Percentiles rank a stretch among this genome's conserved stretches.
Conservation (phyloP, 176 grass and related monocot species). For the Rhynchospora breviuscula region DNA sequence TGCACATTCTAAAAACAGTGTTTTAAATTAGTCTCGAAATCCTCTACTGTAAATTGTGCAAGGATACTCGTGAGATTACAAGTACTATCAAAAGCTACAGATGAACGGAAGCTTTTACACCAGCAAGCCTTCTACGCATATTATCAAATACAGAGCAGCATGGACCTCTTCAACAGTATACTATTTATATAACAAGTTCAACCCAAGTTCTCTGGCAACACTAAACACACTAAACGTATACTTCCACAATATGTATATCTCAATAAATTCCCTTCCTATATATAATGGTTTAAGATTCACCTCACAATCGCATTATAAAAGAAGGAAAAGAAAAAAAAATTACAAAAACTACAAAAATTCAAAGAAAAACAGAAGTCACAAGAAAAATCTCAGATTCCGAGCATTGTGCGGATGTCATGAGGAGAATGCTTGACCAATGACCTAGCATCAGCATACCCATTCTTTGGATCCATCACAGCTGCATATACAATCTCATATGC, state of each 20-base stretch:
- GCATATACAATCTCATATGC: conserved; percentile 67
- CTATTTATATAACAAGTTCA: background rate
- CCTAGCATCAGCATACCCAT: conserved; percentile 78
- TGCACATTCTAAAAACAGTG: too few species aligned
- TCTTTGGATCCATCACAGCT: conserved; percentile 72
- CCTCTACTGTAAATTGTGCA: too few species aligned
- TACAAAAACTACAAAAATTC: background rate
- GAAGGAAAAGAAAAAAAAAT: background rate
- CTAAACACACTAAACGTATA: background rate
- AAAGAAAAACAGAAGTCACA: conserved; percentile 3
- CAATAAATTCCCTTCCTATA: conserved; percentile 12
- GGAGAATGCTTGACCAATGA: conserved; percentile 80
- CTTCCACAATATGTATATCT: background rate
- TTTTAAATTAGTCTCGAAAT: too few species aligned
- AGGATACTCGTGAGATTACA: background rate
- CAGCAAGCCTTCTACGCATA: background rate
- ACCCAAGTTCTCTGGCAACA: background rate
- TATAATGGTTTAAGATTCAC: background rate
- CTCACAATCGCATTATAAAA: background rate
- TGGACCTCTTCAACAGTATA: background rate
- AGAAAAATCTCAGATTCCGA: conserved; percentile 58
- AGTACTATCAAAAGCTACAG: background rate
- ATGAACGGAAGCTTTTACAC: background rate
- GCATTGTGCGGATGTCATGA: conserved; percentile 82
- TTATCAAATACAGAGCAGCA: background rate